Evolutionary conservation across 2,329 filamentous ascomycete species (phyloP), one percentile per base, ranked within the genome.

Genomic region (Venturia asperata): DNA sequence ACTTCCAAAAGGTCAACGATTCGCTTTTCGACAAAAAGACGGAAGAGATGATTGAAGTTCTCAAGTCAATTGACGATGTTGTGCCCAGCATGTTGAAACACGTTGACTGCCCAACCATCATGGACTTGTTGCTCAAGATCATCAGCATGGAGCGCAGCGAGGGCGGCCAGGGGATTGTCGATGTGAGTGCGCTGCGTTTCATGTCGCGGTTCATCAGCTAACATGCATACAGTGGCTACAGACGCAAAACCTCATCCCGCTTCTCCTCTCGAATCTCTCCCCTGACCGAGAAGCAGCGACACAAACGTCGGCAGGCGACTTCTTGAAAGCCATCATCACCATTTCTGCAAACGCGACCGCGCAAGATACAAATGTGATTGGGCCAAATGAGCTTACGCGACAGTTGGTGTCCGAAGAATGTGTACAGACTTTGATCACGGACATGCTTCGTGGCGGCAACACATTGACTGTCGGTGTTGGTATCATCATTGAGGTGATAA

Each of bases 1-100:
- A 99, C 75, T 99, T 99, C 75, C 97, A 93, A 65, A 99, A 97
- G 75, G 92, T 99, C 73, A 97, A 97, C 76, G 94, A 99, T 78
- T 90, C 91, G n/a, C 80, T 99, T 24, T 88, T 99, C 65, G 94
- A 97, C 75, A 95, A 94, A 78, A 97, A 97, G 83, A 97, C 95
- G 6, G 91, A 95, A 72, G 93, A 97, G 69, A 99, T 97, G 93
- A 82, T 97, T 69, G 86, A 88, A 21, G 87, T 99, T 67, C 86
- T 99, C 76, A 95, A 92, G 75, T 88, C 86, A 1, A 79, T 96
- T 61, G 89, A 94, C 42, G 85, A 88, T 64, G 89, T 94, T 49
- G 86, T 99, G 27, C 82, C 90, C 15, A 87, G 92, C 68, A 89
- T 99, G 79, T 82, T 99, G 66, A 88, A 89, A 71, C 94, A 99